These are phyloP conservation scores for Thecaphora frezii DNA, from an alignment of 1,284 basidiomycete species.

Conservation along the genomic window DNA sequence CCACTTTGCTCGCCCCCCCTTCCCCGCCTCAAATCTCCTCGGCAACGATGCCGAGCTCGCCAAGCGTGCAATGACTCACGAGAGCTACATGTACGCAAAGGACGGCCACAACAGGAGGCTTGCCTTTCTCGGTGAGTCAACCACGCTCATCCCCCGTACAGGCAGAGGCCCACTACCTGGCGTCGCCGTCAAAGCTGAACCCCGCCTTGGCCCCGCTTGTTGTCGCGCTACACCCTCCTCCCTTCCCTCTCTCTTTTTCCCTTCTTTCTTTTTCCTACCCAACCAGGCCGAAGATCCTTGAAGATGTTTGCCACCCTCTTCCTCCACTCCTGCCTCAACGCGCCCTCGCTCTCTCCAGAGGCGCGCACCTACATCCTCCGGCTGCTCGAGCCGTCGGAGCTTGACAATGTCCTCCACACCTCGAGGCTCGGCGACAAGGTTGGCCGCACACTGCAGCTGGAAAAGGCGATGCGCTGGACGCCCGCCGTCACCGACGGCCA, in stretches of 20 bases:
- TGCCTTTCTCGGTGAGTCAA: conserved; percentile 41
- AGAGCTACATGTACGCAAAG: conserved; percentile 41
- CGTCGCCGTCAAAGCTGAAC: background rate
- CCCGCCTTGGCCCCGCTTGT: too few relatives aligned
- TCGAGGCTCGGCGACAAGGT: conserved; percentile 48
- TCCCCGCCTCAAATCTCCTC: conserved; percentile 27
- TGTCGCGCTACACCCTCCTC: too few relatives aligned
- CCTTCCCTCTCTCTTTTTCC: background rate
- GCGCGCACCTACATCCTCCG: conserved; percentile 28
- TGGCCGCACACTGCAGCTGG: conserved; percentile 46
- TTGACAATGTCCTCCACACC: conserved; percentile 43
- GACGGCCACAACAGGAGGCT: conserved; percentile 52
- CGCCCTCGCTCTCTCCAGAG: conserved; percentile 6
- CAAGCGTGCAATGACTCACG: conserved; percentile 48
- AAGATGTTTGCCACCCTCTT: conserved; percentile 50
- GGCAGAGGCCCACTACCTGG: too few relatives aligned
- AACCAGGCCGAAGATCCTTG: conserved; percentile 39
- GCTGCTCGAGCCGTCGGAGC: conserved; percentile 23
- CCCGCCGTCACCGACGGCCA: conserved; percentile 42
- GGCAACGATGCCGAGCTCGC: conserved; percentile 37
- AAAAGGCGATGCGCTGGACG: conserved; percentile 58
- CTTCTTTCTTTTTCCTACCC: background rate
- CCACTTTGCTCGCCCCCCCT: conserved; percentile 23
- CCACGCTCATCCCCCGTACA: too few relatives aligned
- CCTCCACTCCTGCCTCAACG: conserved; percentile 32